Base-by-base conservation (phyloP, 805 yeast species). In the Spathaspora girioi region DNA sequence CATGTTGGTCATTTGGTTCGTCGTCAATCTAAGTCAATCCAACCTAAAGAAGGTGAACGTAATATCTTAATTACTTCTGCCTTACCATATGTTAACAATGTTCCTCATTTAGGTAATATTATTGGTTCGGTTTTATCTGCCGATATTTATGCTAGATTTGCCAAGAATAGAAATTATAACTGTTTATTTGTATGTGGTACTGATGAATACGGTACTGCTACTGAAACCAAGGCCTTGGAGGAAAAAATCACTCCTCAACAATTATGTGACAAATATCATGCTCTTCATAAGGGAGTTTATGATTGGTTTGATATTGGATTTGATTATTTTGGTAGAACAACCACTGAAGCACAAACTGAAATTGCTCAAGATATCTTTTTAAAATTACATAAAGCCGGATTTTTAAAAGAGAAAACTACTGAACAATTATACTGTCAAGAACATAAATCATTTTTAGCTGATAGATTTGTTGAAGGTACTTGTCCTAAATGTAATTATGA, bases 181-280 rank as follows among this genome's bases (percentile, higher is more conserved):
- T 78, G 96, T 18, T 74, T 94, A 57, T 94, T 76, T 64, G 73
- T 94, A 51, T 91, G 99, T 71, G 99, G 99, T 73, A 94, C 99
- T 38, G 99, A 94, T 68, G 99, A 94, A 73, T 94, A 94, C 67
- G 99, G 99, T 67, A 94, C 99, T 52, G 99, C 99, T 45, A 94
- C 99, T 14, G 99, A 94, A 71, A 94, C 99, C 27, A 94, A 93
- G 73, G 99, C 99, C 10, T 73, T 94, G 47, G 98, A 93, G 68
- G 99, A 94, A 65, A 84, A 87, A 42, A 87, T 89, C 54, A 80
- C 96, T 2, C 99, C 99, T 47, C 76, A 82, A 61, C 86, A 90
- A 66, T 77, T 94, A 60, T 94, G 98, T 78, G 90, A 87, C 69
- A 94, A 93, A 69, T 94, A 89, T 70, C 87, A 90, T 69, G 78